Evolutionary conservation across 2,329 filamentous ascomycete species (phyloP).

Genomic region (Venturiaceae sp.): DNA sequence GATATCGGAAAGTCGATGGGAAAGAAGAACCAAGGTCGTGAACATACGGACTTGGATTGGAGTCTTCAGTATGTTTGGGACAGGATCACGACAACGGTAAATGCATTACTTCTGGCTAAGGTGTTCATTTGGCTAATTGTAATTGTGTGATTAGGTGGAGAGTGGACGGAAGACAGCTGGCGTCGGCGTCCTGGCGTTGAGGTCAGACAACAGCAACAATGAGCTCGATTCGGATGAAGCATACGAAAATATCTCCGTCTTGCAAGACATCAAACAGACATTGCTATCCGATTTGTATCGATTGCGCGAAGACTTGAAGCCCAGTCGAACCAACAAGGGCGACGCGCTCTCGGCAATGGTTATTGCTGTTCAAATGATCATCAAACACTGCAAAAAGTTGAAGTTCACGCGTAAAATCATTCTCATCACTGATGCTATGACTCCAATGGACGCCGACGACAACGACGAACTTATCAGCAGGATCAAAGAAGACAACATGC

Average conservation of each 20-base stretch:
- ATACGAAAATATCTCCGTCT: slow-evolving; percentile 72
- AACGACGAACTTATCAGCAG: slow-evolving; percentile 61
- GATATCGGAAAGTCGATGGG: slow-evolving; percentile 85
- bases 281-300: slow-evolving; percentile 31
- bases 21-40: slow-evolving; percentile 57
- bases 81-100: slow-evolving; percentile 67
- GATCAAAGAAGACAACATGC: slow-evolving; percentile 66
- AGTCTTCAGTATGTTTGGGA: slow-evolving; percentile 91
- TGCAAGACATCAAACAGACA: slow-evolving; percentile 55
- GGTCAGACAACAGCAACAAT: slow-evolving; percentile 65
- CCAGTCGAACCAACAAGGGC: slow-evolving; percentile 59
- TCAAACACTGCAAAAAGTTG: slow-evolving; percentile 65
- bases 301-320: slow-evolving; percentile 53
- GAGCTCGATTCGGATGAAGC: slow-evolving; percentile 54
- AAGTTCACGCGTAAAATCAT: slow-evolving; percentile 76
- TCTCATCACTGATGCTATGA: slow-evolving; percentile 74
- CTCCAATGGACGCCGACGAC: slow-evolving; percentile 61
- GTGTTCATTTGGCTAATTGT: background rate
- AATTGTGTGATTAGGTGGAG: slow-evolving; percentile 32
- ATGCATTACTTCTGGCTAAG: slow-evolving; percentile 17
- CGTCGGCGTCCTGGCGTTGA: slow-evolving; percentile 72
- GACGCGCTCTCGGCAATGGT: slow-evolving; percentile 82
- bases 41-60: slow-evolving; percentile 78
- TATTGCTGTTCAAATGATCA: slow-evolving; percentile 79
- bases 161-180: slow-evolving; percentile 66